Percentiles rank a stretch among this genome's conserved stretches.
Conservation (phyloP, 2,329 filamentous ascomycete genomes). For the Leptosphaerulina australis region DNA sequence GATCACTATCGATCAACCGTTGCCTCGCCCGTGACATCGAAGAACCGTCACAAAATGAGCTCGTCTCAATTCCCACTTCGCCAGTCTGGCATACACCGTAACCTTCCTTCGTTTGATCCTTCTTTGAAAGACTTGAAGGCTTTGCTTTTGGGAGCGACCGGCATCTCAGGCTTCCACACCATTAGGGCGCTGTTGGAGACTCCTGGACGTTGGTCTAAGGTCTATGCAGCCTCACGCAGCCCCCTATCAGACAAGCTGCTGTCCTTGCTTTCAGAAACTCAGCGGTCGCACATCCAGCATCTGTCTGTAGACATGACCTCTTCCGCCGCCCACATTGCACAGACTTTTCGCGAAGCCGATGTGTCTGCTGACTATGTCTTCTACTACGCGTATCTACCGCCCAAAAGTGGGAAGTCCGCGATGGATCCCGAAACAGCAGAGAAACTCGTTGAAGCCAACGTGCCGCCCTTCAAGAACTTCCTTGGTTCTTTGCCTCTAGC, state of each 20-base stretch:
- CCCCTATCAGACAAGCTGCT: slow-evolving; percentile 8
- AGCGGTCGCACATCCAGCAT: slow-evolving; percentile 20
- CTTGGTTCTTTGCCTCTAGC: slow-evolving; percentile 12
- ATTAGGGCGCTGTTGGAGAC: slow-evolving; percentile 17
- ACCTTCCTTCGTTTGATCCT: slow-evolving; percentile 20
- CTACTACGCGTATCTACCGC: slow-evolving; percentile 23
- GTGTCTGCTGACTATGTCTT: slow-evolving; percentile 18
- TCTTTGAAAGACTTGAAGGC: slow-evolving; percentile 14
- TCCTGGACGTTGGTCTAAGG: slow-evolving; percentile 16
- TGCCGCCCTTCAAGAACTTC: slow-evolving; percentile 17
- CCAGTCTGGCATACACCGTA: slow-evolving; percentile 21
- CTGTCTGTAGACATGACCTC: slow-evolving; percentile 17
- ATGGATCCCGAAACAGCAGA: slow-evolving; percentile 13
- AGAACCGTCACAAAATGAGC: slow-evolving; percentile 2
- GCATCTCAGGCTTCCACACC: slow-evolving; percentile 21
- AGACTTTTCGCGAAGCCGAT: slow-evolving; percentile 1
- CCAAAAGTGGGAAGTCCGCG: slow-evolving; percentile 10
- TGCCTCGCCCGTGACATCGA: background rate
- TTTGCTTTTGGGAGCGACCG: slow-evolving; percentile 20
- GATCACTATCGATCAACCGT: background rate
- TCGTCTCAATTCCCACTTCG: slow-evolving; percentile 16
- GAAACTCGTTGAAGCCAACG: slow-evolving; percentile 17
- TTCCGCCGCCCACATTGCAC: slow-evolving; percentile 13
- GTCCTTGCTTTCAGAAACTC: slow-evolving; percentile 10
- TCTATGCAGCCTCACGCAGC: slow-evolving; percentile 19